Percentiles rank a stretch among this genome's conserved stretches.
These are phyloP conservation scores for Clonostachys rhizophaga DNA, from an alignment of 2,329 filamentous ascomycete species.

Conservation along the genomic window DNA sequence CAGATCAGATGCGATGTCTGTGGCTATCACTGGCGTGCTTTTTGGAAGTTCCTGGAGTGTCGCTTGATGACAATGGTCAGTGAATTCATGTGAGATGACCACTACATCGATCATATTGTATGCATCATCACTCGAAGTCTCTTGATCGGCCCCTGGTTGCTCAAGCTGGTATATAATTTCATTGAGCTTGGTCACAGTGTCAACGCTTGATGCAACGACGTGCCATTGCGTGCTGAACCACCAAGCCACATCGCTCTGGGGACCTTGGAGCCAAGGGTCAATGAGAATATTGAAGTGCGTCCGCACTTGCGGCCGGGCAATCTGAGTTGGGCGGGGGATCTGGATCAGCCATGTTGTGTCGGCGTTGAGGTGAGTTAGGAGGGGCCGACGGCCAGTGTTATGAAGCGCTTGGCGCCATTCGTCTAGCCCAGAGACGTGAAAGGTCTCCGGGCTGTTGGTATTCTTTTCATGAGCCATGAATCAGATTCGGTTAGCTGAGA, in stretches of 20 bases:
- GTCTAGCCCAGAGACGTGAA: constrained; percentile 6
- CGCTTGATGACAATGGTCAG: constrained; percentile 61
- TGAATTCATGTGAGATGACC: constrained; percentile 61
- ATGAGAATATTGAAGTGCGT: constrained; percentile 60
- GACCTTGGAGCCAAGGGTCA: constrained; percentile 60
- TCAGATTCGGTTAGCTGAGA: too few species aligned
- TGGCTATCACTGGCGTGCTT: constrained; percentile 54
- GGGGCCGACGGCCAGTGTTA: constrained; percentile 12
- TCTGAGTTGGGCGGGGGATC: constrained; percentile 46
- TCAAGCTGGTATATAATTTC: constrained; percentile 44
- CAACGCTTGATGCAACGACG: constrained; percentile 44
- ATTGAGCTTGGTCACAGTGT: constrained; percentile 51
- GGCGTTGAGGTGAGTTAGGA: constrained; percentile 62
- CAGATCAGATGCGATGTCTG: constrained; percentile 50
- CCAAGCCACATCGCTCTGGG: constrained; percentile 56
- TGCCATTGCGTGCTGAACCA: constrained; percentile 67
- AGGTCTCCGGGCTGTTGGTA: not conserved
- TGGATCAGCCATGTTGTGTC: constrained; percentile 66
- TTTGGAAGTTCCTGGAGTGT: constrained; percentile 51
- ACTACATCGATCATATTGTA: constrained; percentile 50
- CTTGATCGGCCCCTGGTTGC: not conserved
- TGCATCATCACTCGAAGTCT: not conserved
- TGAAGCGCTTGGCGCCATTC: constrained; percentile 11
- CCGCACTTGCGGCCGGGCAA: constrained; percentile 30
- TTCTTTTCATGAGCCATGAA: too few species aligned